A percentile compares a stretch with the other conserved stretches of the same genome.
phyloP scores from a whole-genome alignment of 148 eudicot genomes.

The Mesembryanthemum crystallinum region DNA sequence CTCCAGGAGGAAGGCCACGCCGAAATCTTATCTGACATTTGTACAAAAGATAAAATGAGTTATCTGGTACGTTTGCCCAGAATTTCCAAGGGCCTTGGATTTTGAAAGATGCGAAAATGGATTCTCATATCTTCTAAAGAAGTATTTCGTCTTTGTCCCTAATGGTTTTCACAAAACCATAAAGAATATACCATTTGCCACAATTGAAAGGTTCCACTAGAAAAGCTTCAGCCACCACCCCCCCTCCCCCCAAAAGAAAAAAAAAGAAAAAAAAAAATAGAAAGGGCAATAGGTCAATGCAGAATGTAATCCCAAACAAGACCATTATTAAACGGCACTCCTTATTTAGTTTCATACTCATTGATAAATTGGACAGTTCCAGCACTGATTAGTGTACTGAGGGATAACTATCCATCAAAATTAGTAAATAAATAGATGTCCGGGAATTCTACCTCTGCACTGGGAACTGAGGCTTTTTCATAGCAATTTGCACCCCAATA shows the following conservation, averaged over 20 bases:
- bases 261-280: neutral
- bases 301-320: neutral
- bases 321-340: neutral
- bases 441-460: slow-evolving; percentile 69
- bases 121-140: too few species aligned
- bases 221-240: neutral
- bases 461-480: slow-evolving; percentile 82
- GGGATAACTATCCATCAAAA: too few species aligned
- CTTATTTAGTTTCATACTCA: neutral
- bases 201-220: neutral
- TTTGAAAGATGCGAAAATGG: too few species aligned
- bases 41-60: neutral
- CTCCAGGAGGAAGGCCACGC: slow-evolving; percentile 98
- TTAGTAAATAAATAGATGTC: neutral
- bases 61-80: neutral
- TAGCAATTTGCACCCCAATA: slow-evolving; percentile 99
- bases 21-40: slow-evolving; percentile 72
- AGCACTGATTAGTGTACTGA: neutral
- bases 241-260: neutral
- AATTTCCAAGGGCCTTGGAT: too few species aligned
- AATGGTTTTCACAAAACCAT: neutral
- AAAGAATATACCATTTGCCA: neutral
- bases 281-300: neutral
- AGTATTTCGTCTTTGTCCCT: too few species aligned
- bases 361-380: neutral